These are phyloP conservation scores for Pneumocystis carinii DNA, from an alignment of 1,139 yeast species.

Conservation along the genomic window DNA sequence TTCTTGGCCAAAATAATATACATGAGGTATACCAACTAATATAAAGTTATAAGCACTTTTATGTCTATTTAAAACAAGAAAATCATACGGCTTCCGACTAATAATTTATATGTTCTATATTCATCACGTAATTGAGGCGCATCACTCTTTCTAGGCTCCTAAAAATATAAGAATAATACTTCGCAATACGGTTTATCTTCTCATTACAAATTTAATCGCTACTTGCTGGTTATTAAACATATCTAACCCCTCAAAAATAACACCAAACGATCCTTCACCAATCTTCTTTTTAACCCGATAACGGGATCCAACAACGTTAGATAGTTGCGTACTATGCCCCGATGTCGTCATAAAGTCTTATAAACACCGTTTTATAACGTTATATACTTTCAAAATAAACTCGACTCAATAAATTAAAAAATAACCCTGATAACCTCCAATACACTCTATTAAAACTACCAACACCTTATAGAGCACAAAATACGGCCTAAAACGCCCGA, in stretches of 20 bases:
- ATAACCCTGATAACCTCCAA: too few species aligned
- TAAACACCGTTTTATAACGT: neutral
- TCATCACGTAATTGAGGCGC: slow-evolving; percentile 96
- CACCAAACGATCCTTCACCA: slow-evolving; percentile 97
- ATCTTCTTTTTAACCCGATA: slow-evolving; percentile 92
- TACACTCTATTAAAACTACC: too few species aligned
- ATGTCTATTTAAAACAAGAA: neutral
- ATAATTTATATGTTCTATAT: slow-evolving; percentile 76
- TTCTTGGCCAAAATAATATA: slow-evolving; percentile 94
- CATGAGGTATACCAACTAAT: slow-evolving; percentile 74
- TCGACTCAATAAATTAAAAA: neutral
- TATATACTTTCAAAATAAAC: neutral
- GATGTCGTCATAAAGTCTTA: neutral
- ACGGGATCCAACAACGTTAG: slow-evolving; percentile 53
- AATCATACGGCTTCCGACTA: slow-evolving; percentile 41
- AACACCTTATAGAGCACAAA: too few species aligned
- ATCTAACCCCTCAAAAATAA: slow-evolving; percentile 87
- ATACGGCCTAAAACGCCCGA: too few species aligned
- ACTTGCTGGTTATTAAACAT: slow-evolving; percentile 68
- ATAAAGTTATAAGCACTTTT: neutral
- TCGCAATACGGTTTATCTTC: slow-evolving; percentile 18
- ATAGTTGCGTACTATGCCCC: slow-evolving; percentile 5
- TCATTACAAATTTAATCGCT: slow-evolving; percentile 38
- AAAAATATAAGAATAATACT: neutral
- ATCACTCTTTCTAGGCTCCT: slow-evolving; percentile 85